Conservation (phyloP, 106 monocot genomes). For the Narthecium ossifragum region DNA sequence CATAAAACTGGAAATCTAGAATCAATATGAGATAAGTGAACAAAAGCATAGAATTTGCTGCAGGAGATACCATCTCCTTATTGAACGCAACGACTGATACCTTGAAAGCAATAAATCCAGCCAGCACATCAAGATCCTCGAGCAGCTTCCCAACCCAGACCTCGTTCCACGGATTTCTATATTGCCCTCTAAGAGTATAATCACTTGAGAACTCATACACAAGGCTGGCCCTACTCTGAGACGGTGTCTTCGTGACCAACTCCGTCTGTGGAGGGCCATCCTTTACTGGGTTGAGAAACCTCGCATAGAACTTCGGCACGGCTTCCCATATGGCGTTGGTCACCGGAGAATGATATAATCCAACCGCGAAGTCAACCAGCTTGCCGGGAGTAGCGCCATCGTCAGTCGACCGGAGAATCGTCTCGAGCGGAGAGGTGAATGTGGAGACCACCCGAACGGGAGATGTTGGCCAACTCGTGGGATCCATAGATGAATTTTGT, state of each 20-base stretch:
- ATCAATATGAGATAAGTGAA: too few species aligned
- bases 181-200: constrained; percentile 81
- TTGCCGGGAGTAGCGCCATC: constrained; percentile 51
- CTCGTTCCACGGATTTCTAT: constrained; percentile 92
- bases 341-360: constrained; percentile 95
- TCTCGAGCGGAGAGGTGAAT: constrained; percentile 40
- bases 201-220: constrained; percentile 72
- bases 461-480: constrained; percentile 14
- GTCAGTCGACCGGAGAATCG: constrained; percentile 20
- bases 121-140: constrained; percentile 95
- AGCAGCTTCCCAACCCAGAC: constrained; percentile 91
- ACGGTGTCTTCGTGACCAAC: constrained; percentile 69
- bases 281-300: constrained; percentile 43
- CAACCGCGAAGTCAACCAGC: constrained; percentile 87
- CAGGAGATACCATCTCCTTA: too few species aligned
- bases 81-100: too few species aligned
- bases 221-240: constrained; percentile 74
- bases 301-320: constrained; percentile 82
- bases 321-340: constrained; percentile 98
- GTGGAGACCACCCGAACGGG: constrained; percentile 51
- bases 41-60: too few species aligned
- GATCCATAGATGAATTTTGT: neutral
- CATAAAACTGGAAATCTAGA: too few species aligned
- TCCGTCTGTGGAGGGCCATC: constrained; percentile 63
- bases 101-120: constrained; percentile 89